These are phyloP conservation scores for Mycena vulgaris DNA, from an alignment of 768 basidiomycete genomes.

Conservation along the genomic window DNA sequence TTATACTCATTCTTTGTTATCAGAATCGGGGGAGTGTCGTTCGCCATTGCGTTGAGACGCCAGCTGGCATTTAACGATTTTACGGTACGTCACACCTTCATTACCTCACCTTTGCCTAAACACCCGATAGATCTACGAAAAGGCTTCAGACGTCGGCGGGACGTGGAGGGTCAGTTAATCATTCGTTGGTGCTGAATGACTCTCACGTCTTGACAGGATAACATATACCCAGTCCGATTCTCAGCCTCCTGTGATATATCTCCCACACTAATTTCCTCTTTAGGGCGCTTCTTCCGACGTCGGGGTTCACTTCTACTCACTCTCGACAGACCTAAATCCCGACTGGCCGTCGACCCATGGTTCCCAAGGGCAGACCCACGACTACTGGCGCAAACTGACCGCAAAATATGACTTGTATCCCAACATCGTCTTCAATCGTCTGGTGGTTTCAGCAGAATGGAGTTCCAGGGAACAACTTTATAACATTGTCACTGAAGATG, in stretches of 20 bases:
- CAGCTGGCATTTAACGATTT: constrained; percentile 10
- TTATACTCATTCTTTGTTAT: not conserved
- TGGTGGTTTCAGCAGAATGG: constrained; percentile 65
- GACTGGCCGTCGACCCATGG: constrained; percentile 62
- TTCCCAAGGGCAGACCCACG: constrained; percentile 57
- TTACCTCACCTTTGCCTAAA: not conserved
- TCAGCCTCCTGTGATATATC: not conserved
- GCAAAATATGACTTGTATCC: constrained; percentile 59
- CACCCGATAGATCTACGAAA: not conserved
- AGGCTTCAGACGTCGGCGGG: constrained; percentile 59
- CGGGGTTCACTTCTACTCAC: constrained; percentile 58
- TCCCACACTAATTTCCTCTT: constrained; percentile 42
- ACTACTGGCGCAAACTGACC: constrained; percentile 59
- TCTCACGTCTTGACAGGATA: constrained; percentile 46
- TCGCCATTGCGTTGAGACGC: not conserved
- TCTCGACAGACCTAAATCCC: constrained; percentile 63
- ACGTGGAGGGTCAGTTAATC: constrained; percentile 65
- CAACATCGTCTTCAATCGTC: constrained; percentile 59
- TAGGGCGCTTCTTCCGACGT: constrained; percentile 65
- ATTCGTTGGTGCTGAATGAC: not conserved
- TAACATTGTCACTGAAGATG: constrained; percentile 47
- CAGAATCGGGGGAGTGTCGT: not conserved
- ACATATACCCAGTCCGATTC: constrained; percentile 51
- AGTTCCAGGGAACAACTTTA: constrained; percentile 48
- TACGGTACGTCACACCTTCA: not conserved